Percentiles rank a stretch among this genome's conserved stretches.
Conservation (phyloP, 495 filamentous ascomycete genomes). For the Aspergillus asperescens region DNA sequence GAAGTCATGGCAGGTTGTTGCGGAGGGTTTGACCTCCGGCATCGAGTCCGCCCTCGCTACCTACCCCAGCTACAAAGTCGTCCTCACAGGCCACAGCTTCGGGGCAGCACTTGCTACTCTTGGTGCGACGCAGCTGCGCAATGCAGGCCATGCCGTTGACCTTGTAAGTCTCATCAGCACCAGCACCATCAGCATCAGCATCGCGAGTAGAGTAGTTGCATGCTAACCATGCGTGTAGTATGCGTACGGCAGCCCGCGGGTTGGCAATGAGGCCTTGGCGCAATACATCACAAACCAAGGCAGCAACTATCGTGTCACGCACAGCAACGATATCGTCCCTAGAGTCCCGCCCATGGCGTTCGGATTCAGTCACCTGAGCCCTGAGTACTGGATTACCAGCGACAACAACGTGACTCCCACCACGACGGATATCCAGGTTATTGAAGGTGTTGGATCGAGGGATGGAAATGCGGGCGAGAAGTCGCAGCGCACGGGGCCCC, state of each 20-base stretch:
- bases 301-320: constrained; percentile 58
- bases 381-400: constrained; percentile 60
- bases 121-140: constrained; percentile 53
- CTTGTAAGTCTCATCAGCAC: constrained; percentile 24
- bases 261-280: constrained; percentile 55
- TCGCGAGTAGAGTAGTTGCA: neutral
- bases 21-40: constrained; percentile 34
- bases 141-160: constrained; percentile 34
- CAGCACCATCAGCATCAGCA: neutral
- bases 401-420: constrained; percentile 36
- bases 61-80: constrained; percentile 49
- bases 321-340: constrained; percentile 62
- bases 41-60: constrained; percentile 26
- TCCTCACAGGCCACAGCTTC: constrained; percentile 63
- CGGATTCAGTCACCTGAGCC: constrained; percentile 57
- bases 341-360: constrained; percentile 51
- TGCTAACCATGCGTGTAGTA: constrained; percentile 42
- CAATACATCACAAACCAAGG: constrained; percentile 49
- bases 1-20: constrained; percentile 47
- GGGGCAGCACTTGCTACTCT: constrained; percentile 62
- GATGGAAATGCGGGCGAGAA: constrained; percentile 36
- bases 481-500: constrained; percentile 21
- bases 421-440: constrained; percentile 35
- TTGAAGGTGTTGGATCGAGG: constrained; percentile 32
- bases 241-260: constrained; percentile 63